Base-by-base conservation (phyloP, 192 early-diverging fungal genomes). In the Coemansia sp. region DNA sequence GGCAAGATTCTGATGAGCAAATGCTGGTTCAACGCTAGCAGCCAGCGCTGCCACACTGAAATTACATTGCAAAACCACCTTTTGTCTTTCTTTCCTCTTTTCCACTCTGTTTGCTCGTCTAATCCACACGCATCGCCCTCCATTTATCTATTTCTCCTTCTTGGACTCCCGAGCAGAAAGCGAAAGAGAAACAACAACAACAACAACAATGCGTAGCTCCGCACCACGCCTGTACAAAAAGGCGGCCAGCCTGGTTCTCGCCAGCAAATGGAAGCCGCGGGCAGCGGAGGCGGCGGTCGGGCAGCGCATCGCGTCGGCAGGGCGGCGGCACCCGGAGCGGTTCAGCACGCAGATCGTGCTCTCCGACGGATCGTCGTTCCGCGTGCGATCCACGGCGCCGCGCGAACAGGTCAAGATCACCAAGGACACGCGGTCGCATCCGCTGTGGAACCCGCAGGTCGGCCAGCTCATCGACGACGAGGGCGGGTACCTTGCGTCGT, bases 341-440 rank as follows among this genome's bases (percentile, higher is more conserved):
- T 96, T 97, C 72, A 76, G 85, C 40, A 91, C 96, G 77, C 90
- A 87, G 59, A 87, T 98, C 12, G 87, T 95, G 2, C 89, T 96
- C 41, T 92, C 93, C 6, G 93, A 96, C 79, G 97, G 97, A 9
- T 90, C 91, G 9, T 92, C 93, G 7, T 95, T 92, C 76, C 87
- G 81, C 18, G 76, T 96, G 32, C 85, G 89, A 48, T 89, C 92
- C 9, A 94, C 94, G 4, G 94, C 94, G 4, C 97, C 97, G 7
- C 88, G 92, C 67, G 63, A 87, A n/a, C 83, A 93, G 63, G 84
- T 95, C 44, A 92, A 91, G 58, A 84, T 98, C 40, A 92, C 92
- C 48, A 94, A 92, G 69, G 97, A 98, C 71, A 92, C 92, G n/a
- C 84, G 94, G 26, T 96, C 95, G 69, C 93, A 97, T 67, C 88